These are phyloP conservation scores for Ceratobasidium theobromae DNA, from an alignment of 1,284 basidiomycete species.

Conservation along the genomic window DNA sequence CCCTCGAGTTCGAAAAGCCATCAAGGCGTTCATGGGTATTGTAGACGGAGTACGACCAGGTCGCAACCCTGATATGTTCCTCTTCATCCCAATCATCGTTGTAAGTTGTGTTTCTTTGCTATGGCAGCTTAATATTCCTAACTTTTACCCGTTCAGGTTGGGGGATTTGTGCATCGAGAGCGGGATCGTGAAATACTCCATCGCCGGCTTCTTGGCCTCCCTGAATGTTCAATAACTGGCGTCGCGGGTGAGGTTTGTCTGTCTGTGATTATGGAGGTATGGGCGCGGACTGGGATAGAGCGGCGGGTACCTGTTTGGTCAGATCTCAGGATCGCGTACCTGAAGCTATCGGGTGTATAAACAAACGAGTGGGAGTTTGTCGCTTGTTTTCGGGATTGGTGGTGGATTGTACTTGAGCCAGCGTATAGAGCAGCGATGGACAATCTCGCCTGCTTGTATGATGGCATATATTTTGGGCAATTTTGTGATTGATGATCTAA, in stretches of 20 bases:
- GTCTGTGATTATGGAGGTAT: not conserved
- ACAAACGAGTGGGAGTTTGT: too few species aligned
- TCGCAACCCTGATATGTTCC: conserved; percentile 12
- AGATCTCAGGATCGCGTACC: not conserved
- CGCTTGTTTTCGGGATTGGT: too few species aligned
- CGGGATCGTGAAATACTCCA: not conserved
- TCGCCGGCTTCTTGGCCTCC: not conserved
- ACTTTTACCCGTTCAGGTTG: not conserved
- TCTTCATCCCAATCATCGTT: conserved; percentile 10
- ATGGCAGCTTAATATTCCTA: not conserved
- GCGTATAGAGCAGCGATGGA: too few species aligned
- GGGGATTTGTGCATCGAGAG: not conserved
- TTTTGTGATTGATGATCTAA: too few species aligned
- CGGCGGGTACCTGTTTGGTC: not conserved
- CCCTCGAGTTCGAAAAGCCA: not conserved
- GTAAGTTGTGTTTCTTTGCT: not conserved
- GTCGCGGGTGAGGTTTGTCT: not conserved
- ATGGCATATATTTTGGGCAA: too few species aligned
- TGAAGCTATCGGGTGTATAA: too few species aligned
- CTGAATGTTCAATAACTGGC: conserved; percentile 7
- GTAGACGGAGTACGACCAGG: conserved; percentile 14
- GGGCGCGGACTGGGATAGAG: not conserved
- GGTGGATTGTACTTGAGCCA: too few species aligned
- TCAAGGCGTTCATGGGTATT: conserved; percentile 5
- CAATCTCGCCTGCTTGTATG: too few species aligned